Evolutionary conservation across 2,329 filamentous ascomycete species (phyloP).

Genomic region (Cladosporium sp.): DNA sequence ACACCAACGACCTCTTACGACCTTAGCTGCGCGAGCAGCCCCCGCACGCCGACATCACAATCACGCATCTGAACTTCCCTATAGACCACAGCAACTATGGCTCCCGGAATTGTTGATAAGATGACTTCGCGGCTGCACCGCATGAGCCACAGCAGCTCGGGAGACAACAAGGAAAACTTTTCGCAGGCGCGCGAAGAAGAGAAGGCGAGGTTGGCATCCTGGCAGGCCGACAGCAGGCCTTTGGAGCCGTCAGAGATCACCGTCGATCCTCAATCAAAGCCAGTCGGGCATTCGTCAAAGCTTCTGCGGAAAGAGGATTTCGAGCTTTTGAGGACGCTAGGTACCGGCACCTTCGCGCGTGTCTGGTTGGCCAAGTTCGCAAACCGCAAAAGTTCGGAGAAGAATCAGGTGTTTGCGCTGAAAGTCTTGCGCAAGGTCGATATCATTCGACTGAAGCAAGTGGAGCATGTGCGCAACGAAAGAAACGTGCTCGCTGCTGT

Average conservation of each 20-base stretch:
- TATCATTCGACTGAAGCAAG: conserved; percentile 76
- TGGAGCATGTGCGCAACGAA: conserved; percentile 81
- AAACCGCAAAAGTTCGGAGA: conserved; percentile 44
- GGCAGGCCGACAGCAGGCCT: conserved; percentile 40
- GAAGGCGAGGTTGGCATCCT: conserved; percentile 40
- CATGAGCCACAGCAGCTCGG: conserved; percentile 24
- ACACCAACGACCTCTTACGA: background rate
- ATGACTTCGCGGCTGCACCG: conserved; percentile 32
- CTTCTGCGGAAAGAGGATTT: conserved; percentile 55
- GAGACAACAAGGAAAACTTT: conserved; percentile 14
- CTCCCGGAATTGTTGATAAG: conserved; percentile 29
- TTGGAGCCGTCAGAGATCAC: conserved; percentile 39
- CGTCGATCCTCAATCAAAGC: conserved; percentile 38
- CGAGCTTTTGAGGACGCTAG: conserved; percentile 66
- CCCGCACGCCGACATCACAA: background rate
- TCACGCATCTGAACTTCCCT: background rate
- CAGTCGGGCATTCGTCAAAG: conserved; percentile 42
- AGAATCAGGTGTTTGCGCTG: conserved; percentile 66
- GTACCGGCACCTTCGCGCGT: conserved; percentile 71
- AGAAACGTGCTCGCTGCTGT: conserved; percentile 71
- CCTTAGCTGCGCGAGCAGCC: background rate
- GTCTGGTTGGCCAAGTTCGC: conserved; percentile 70
- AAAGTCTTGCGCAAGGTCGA: conserved; percentile 66
- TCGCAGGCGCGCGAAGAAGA: conserved; percentile 39
- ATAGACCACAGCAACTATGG: conserved; percentile 18